Percentiles rank a stretch among this genome's conserved stretches.
These are phyloP conservation scores for Phoma sp. DNA, from an alignment of 2,329 filamentous ascomycete species.

Conservation along the genomic window DNA sequence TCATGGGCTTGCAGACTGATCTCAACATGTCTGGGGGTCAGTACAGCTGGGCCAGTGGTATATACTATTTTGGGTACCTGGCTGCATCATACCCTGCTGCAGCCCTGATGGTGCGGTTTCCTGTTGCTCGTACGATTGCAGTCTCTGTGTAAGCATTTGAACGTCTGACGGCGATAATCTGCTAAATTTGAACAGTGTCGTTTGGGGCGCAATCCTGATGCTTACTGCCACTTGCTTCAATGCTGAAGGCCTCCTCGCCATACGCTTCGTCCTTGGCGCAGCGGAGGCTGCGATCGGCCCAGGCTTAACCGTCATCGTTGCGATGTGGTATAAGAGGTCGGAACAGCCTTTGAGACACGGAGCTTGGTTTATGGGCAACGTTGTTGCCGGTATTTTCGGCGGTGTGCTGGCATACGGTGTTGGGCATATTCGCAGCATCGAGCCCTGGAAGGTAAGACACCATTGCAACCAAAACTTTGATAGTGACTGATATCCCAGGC, in stretches of 20 bases:
- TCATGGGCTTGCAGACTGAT: slow-evolving; percentile 30
- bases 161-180: slow-evolving; percentile 14
- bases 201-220: slow-evolving; percentile 54
- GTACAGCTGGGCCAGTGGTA: slow-evolving; percentile 35
- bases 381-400: slow-evolving; percentile 61
- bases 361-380: slow-evolving; percentile 57
- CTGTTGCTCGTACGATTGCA: slow-evolving; percentile 56
- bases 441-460: slow-evolving; percentile 32
- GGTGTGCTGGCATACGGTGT: slow-evolving; percentile 66
- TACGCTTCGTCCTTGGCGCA: slow-evolving; percentile 59
- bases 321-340: slow-evolving; percentile 69
- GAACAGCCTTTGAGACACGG: slow-evolving; percentile 65
- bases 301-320: slow-evolving; percentile 68
- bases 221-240: slow-evolving; percentile 52
- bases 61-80: slow-evolving; percentile 41
- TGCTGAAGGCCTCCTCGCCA: slow-evolving; percentile 57
- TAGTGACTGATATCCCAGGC: not conserved
- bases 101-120: slow-evolving; percentile 60
- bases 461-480: too few relatives aligned
- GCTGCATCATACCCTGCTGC: slow-evolving; percentile 50
- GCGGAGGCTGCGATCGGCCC: slow-evolving; percentile 57
- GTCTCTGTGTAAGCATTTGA: slow-evolving; percentile 13
- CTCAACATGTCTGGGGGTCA: slow-evolving; percentile 26
- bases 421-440: slow-evolving; percentile 51
- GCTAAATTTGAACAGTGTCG: slow-evolving; percentile 31